Base-by-base conservation (phyloP, 495 filamentous ascomycete species). In the Cryomyces minteri region DNA sequence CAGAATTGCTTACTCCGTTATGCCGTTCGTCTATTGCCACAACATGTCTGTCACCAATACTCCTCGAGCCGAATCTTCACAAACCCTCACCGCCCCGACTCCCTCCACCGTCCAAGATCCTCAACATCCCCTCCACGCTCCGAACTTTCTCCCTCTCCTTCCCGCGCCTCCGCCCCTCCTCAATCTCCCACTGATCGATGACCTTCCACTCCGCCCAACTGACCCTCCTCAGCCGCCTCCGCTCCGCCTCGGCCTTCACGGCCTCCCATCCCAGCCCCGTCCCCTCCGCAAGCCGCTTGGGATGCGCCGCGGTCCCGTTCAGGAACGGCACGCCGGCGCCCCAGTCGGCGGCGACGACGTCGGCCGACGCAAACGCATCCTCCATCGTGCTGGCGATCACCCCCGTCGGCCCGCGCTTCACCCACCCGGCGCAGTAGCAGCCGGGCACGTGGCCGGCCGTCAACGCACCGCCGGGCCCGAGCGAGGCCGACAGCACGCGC, bases 351-450 rank as follows among this genome's bases (percentile, higher is more conserved):
- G 70, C 71, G 41, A 98, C 79, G 3, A 77, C 76, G 58, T 94
- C 86, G 0, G 77, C 92, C 2, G 87, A 94, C 12, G 73, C 71
- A 55, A 95, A 95, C 0, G 88, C 92, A 61, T 96, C 92, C 43
- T 79, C 77, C 88, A 98, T 93, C 0, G 90, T 98, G 30, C 78
- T 85, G 7, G 90, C 88, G 59, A 98, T 96, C 4, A 95, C 88
- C 5, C 90, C 90, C 5, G 87, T 93, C 0, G 90, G 92, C 1
- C 90, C 90, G 38, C 84, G 71, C 62, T 96, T 96, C 18, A 94
- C 88, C 90, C 90, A 98, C 4, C 90, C 90, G 18, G 88, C 84
- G 51, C 85, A 88, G 61, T 98, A 98, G 12, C 94, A 55, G 1
- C 92, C 92, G 2, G 83, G 81, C 1, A 93, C 62, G 33, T 69